phyloP scores from a whole-genome alignment of 208 protist genomes.

The Porcisia hertigi region DNA sequence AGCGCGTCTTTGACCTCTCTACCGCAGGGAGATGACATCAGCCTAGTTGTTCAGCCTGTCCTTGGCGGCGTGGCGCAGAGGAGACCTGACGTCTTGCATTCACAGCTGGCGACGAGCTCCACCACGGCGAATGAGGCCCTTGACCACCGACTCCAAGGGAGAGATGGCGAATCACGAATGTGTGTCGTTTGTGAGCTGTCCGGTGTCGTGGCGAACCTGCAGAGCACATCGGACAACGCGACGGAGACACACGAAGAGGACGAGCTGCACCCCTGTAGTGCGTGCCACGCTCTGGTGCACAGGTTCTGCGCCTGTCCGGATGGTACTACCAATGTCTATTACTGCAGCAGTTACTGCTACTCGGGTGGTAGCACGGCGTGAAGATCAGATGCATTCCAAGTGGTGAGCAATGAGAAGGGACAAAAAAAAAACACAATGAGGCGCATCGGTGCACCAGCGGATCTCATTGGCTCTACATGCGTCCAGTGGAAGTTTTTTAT shows the following conservation, averaged over 20 bases:
- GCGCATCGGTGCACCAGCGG: not conserved
- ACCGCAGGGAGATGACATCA: not conserved
- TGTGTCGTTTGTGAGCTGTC: conserved; percentile 55
- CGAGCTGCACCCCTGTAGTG: conserved; percentile 20
- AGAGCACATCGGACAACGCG: not conserved
- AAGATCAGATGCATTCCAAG: not conserved
- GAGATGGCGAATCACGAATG: not conserved
- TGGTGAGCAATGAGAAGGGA: not conserved
- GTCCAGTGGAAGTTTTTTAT: too few species aligned
- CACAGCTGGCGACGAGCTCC: not conserved
- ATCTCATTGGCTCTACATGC: not conserved
- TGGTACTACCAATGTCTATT: not conserved
- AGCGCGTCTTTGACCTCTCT: not conserved
- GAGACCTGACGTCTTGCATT: not conserved
- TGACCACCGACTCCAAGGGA: not conserved
- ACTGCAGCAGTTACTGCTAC: conserved; percentile 28
- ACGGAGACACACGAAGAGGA: conserved; percentile 7
- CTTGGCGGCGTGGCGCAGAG: conserved; percentile 10
- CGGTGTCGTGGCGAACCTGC: conserved; percentile 5
- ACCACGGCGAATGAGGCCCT: too few species aligned
- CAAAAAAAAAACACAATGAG: not conserved
- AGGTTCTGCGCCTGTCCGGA: conserved; percentile 15
- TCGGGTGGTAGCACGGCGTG: not conserved
- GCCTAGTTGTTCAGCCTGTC: conserved; percentile 20
- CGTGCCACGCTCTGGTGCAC: conserved; percentile 31